Evolutionary conservation across 2,329 filamentous ascomycete species (phyloP).

Genomic region (Nectriaceae sp.): DNA sequence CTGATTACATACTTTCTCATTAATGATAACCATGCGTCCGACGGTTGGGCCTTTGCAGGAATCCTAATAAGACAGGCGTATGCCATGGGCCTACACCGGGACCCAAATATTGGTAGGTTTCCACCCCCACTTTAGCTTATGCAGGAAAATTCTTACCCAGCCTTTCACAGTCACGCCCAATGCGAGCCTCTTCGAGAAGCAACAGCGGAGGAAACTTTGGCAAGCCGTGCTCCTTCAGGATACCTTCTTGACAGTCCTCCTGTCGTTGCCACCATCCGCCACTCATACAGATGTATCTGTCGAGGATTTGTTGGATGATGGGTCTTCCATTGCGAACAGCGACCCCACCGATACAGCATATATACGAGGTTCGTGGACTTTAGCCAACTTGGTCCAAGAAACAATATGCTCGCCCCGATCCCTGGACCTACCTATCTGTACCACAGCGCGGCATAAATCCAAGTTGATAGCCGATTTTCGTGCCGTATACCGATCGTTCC

Average conservation of each 20-base stretch:
- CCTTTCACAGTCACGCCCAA: constrained; percentile 57
- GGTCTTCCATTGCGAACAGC: constrained; percentile 55
- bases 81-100: constrained; percentile 78
- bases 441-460: constrained; percentile 67
- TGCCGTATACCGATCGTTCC: constrained; percentile 72
- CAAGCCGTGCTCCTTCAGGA: constrained; percentile 80
- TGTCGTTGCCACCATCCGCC: constrained; percentile 75
- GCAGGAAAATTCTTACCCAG: constrained; percentile 22
- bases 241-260: constrained; percentile 76
- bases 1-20: constrained; percentile 80
- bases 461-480: constrained; percentile 71
- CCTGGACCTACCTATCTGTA: constrained; percentile 70
- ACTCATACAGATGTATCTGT: constrained; percentile 80
- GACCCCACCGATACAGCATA: constrained; percentile 70
- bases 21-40: constrained; percentile 82
- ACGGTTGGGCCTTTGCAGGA: constrained; percentile 81
- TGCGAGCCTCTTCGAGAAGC: constrained; percentile 71
- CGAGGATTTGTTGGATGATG: constrained; percentile 70
- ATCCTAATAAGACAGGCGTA: constrained; percentile 78
- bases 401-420: constrained; percentile 75
- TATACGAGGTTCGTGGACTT: constrained; percentile 75
- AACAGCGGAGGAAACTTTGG: constrained; percentile 78
- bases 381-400: constrained; percentile 77
- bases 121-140: not conserved
- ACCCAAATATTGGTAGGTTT: constrained; percentile 67